Evolutionary conservation across 805 yeast species (phyloP).

Genomic region (Sugiyamaella boreocaroliniensis): DNA sequence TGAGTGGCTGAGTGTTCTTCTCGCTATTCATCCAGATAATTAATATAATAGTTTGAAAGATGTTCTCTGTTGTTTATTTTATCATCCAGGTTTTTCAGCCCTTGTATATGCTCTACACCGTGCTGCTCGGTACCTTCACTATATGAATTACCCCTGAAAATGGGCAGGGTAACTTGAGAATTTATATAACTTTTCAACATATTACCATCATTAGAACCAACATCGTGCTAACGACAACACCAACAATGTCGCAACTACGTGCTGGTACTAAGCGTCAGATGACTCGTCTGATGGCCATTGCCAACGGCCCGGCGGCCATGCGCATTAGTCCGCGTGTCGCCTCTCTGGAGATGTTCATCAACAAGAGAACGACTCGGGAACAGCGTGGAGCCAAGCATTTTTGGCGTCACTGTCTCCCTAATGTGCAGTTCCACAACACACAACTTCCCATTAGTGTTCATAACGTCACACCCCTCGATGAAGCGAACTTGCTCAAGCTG

Average conservation of each 20-base stretch:
- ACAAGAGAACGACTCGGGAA: constrained; percentile 13
- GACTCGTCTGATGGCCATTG: constrained; percentile 22
- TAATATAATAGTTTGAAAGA: too few relatives aligned
- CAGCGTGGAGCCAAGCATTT: constrained; percentile 43
- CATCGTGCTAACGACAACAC: not conserved
- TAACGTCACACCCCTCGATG: constrained; percentile 4
- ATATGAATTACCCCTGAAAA: not conserved
- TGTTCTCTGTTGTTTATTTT: too few relatives aligned
- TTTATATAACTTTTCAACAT: not conserved
- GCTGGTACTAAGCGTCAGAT: constrained; percentile 20
- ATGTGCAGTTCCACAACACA: constrained; percentile 81
- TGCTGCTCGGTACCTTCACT: too few relatives aligned
- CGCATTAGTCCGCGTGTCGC: constrained; percentile 22
- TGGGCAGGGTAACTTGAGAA: not conserved
- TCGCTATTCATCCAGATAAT: not conserved
- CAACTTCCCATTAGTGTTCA: constrained; percentile 40
- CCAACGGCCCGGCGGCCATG: constrained; percentile 29
- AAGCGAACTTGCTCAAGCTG: not conserved
- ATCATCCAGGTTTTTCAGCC: too few relatives aligned
- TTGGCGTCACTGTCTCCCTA: constrained; percentile 69
- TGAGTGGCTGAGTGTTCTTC: not conserved
- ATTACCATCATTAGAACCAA: not conserved
- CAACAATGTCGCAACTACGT: not conserved
- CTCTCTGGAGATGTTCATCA: constrained; percentile 22
- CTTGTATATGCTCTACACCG: too few relatives aligned